These are phyloP conservation scores for Umbelopsis vinacea DNA, from an alignment of 192 early-diverging fungal genomes.

Conservation along the genomic window DNA sequence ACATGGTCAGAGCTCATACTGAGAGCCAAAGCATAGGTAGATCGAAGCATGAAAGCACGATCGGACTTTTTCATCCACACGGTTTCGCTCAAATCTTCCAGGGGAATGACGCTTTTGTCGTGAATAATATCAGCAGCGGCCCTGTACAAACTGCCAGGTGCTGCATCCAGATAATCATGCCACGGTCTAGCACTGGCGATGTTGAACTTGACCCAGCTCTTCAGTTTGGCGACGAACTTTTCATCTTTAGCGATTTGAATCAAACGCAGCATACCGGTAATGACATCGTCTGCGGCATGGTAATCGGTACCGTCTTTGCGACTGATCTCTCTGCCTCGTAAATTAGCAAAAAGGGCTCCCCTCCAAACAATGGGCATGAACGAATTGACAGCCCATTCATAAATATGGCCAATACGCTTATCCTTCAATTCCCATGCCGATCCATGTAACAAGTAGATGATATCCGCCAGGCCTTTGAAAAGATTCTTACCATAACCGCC, in stretches of 20 bases:
- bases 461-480: slow-evolving; percentile 9
- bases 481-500: slow-evolving; percentile 14
- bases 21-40: neutral
- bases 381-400: slow-evolving; percentile 13
- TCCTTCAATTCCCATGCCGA: slow-evolving; percentile 15
- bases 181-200: neutral
- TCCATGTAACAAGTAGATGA: slow-evolving; percentile 8
- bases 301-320: slow-evolving; percentile 8
- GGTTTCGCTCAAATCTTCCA: neutral
- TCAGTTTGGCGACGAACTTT: neutral
- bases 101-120: neutral
- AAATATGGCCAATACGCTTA: neutral
- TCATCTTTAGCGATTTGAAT: neutral
- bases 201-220: slow-evolving; percentile 9
- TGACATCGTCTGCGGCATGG: slow-evolving; percentile 9
- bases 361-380: slow-evolving; percentile 13
- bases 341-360: neutral
- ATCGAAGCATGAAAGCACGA: slow-evolving; percentile 1
- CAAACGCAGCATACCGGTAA: neutral
- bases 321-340: slow-evolving; percentile 11
- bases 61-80: slow-evolving; percentile 13
- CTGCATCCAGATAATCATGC: slow-evolving; percentile 13
- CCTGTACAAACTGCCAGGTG: slow-evolving; percentile 1
- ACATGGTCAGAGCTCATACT: neutral
- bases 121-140: slow-evolving; percentile 2